Evolutionary conservation across 2,329 filamentous ascomycete genomes (phyloP), one percentile per base, ranked within the genome.

Genomic region (Dactylellina parvicollis): DNA sequence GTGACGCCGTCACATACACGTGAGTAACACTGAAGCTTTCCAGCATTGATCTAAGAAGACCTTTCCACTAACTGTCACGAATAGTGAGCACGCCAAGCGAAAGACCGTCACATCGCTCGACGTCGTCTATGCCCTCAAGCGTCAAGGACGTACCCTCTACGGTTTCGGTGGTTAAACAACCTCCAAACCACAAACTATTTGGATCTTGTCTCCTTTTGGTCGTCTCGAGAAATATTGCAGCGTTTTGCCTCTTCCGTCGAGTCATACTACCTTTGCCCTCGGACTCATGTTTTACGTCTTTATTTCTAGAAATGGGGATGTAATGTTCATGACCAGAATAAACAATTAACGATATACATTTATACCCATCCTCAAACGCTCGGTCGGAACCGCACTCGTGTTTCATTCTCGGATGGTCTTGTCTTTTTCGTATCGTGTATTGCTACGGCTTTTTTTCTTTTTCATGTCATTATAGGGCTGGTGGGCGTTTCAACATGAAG

Each of bases 121-220:
- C 77, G 87, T 89, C 22, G 87, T 88, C 81, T 89, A 89, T 77
- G 87, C 87, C 47, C 84, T 89, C 77, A 89, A 89, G 85, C 84
- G 87, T 82, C 87, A 89, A 83, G 87, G 87, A 80, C 86, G 90
- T 80, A 91, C 90, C 81, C 89, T 93, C 77, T 94, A 93, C 86
- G 90, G 91, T 85, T 93, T 93, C 87, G 91, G 91, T 86, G 91
- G 90, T 87, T 94, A 91, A 88, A 79, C 80, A 74, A 56, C 47
- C 74, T 64, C 47, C 52, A 54, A 46, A 32, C 12, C 18, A 22
- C 14, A n/a, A n/a, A 10, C 34, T 22, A 50, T 30, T 52, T 59
- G 74, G 65, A 66, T 28, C 49, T 69, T 28, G 40, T 36, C 62
- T 62, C 42, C 9, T 44, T 52, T 57, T 36, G 47, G 12, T 40